These are phyloP conservation scores for Suhomyces pyralidae DNA, from an alignment of 805 yeast genomes.

Conservation along the genomic window DNA sequence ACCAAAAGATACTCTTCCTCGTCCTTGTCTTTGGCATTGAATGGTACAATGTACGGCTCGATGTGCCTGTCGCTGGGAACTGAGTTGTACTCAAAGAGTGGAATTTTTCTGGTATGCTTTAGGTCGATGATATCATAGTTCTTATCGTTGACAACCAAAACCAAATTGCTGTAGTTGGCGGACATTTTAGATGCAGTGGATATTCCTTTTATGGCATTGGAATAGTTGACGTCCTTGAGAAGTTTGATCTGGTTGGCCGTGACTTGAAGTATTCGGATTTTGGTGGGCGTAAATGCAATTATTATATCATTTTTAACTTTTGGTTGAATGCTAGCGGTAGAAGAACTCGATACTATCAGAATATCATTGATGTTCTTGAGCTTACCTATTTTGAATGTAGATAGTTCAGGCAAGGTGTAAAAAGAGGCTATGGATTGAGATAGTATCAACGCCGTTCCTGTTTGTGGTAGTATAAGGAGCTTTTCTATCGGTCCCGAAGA, in stretches of 20 bases:
- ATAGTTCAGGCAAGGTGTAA: slow-evolving; percentile 36
- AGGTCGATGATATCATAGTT: slow-evolving; percentile 38
- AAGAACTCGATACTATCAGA: slow-evolving; percentile 9
- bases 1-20: slow-evolving; percentile 34
- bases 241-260: slow-evolving; percentile 25
- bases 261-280: slow-evolving; percentile 31
- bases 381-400: slow-evolving; percentile 36
- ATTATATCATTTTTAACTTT: slow-evolving; percentile 19
- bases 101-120: slow-evolving; percentile 29
- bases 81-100: slow-evolving; percentile 31
- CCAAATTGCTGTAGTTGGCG: slow-evolving; percentile 27
- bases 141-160: slow-evolving; percentile 29
- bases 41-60: slow-evolving; percentile 24
- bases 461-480: slow-evolving; percentile 24
- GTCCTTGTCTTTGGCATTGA: slow-evolving; percentile 6
- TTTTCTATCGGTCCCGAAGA: slow-evolving; percentile 17
- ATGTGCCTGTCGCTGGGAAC: slow-evolving; percentile 5
- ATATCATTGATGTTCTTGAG: slow-evolving; percentile 34
- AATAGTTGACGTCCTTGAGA: slow-evolving; percentile 31
- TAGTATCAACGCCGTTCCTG: slow-evolving; percentile 24
- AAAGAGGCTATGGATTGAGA: slow-evolving; percentile 24
- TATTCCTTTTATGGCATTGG: slow-evolving; percentile 24
- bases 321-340: not conserved
- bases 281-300: slow-evolving; percentile 28
- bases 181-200: slow-evolving; percentile 26